Percentiles rank a stretch among this genome's conserved stretches.
phyloP scores from a whole-genome alignment of 1,284 basidiomycete genomes.

The Inonotus obliquus region DNA sequence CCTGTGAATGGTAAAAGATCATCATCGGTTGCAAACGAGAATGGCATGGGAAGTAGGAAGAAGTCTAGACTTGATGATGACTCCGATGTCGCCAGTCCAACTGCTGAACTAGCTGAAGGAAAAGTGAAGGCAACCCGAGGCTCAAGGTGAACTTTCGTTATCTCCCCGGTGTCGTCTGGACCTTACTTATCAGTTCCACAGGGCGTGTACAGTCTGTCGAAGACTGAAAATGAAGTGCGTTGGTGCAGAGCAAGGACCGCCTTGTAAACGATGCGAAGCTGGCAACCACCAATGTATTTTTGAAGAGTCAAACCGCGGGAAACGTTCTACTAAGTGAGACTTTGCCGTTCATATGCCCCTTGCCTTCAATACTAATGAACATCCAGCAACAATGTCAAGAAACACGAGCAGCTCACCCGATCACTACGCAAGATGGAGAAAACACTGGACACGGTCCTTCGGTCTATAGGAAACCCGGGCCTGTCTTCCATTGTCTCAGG shows the following conservation, averaged over 20 bases:
- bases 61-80: conserved; percentile 55
- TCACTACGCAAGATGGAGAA: conserved; percentile 92
- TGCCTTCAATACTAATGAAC: conserved; percentile 17
- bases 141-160: conserved; percentile 57
- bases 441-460: conserved; percentile 83
- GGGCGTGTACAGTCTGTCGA: conserved; percentile 91
- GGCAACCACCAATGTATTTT: conserved; percentile 91
- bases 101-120: conserved; percentile 55
- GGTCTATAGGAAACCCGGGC: conserved; percentile 77
- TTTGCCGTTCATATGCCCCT: not conserved
- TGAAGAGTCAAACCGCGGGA: conserved; percentile 91
- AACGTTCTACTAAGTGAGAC: conserved; percentile 80
- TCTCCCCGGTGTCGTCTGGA: conserved; percentile 14
- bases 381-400: conserved; percentile 47
- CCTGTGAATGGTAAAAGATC: conserved; percentile 63
- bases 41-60: conserved; percentile 44
- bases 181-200: conserved; percentile 26
- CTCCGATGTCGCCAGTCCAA: conserved; percentile 41
- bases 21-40: conserved; percentile 38
- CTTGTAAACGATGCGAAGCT: conserved; percentile 80
- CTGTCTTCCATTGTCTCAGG: conserved; percentile 53
- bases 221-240: conserved; percentile 99
- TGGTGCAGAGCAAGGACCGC: conserved; percentile 87
- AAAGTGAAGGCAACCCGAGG: conserved; percentile 86
- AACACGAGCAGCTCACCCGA: conserved; percentile 82